Percentiles rank a stretch among this genome's conserved stretches.
These are phyloP conservation scores for Trichosporon coremiiforme DNA, from an alignment of 1,284 basidiomycete species.

Conservation along the genomic window DNA sequence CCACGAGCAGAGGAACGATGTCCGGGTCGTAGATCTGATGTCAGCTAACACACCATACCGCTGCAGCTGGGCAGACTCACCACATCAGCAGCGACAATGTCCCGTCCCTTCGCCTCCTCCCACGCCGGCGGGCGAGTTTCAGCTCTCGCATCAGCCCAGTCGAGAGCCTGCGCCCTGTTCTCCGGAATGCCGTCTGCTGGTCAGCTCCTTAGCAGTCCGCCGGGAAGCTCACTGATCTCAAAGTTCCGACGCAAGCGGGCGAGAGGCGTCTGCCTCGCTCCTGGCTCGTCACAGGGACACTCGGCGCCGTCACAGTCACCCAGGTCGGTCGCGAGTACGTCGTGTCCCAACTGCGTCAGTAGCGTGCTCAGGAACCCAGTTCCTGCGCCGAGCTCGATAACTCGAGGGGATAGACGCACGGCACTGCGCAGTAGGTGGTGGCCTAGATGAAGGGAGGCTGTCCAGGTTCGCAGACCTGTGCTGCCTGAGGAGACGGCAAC, in stretches of 20 bases:
- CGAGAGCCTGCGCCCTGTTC: constrained; percentile 31
- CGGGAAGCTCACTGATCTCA: constrained; percentile 39
- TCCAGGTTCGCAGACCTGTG: constrained; percentile 56
- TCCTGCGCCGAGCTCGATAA: constrained; percentile 55
- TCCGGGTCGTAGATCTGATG: constrained; percentile 56
- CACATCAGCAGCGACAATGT: constrained; percentile 55
- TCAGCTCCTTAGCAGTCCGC: neutral
- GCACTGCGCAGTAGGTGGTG: constrained; percentile 42
- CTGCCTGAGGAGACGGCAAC: constrained; percentile 55
- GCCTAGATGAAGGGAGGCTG: constrained; percentile 40
- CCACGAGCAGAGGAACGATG: constrained; percentile 50
- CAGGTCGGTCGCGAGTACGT: constrained; percentile 72
- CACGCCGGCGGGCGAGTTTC: constrained; percentile 34
- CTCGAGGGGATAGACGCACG: neutral
- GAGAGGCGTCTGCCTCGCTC: constrained; percentile 41
- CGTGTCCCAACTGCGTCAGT: constrained; percentile 53
- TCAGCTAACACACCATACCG: constrained; percentile 15
- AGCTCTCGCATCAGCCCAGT: constrained; percentile 44
- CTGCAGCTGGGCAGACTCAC: constrained; percentile 36
- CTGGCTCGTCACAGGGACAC: constrained; percentile 50
- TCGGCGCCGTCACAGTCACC: constrained; percentile 54
- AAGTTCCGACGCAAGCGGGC: constrained; percentile 43
- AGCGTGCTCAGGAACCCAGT: constrained; percentile 54
- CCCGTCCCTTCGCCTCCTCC: constrained; percentile 30
- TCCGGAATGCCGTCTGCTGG: constrained; percentile 26